These are phyloP conservation scores for Aureobasidium sp. DNA, from an alignment of 2,329 filamentous ascomycete species.

Conservation along the genomic window DNA sequence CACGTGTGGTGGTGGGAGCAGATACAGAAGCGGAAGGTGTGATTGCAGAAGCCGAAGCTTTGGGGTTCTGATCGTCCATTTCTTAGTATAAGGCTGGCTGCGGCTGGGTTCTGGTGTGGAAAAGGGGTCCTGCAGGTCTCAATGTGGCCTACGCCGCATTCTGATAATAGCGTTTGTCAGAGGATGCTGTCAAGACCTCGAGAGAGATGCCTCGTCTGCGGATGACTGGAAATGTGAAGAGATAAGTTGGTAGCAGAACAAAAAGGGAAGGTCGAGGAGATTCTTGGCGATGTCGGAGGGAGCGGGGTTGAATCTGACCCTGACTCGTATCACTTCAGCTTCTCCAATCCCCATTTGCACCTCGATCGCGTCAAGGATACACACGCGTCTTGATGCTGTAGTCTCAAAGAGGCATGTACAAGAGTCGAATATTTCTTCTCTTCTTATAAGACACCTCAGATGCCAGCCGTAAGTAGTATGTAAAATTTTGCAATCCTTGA, in stretches of 20 bases:
- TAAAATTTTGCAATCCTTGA: not conserved
- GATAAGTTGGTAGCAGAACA: not conserved
- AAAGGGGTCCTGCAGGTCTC: not conserved
- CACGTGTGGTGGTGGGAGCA: not conserved
- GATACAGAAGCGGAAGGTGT: not conserved
- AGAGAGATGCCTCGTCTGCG: not conserved
- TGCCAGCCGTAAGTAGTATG: not conserved
- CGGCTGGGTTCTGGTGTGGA: not conserved
- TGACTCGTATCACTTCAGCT: not conserved
- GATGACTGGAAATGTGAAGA: not conserved
- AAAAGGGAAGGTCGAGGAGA: conserved; percentile 12
- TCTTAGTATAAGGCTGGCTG: not conserved
- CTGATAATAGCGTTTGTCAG: not conserved
- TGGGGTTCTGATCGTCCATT: not conserved
- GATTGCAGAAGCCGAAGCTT: not conserved
- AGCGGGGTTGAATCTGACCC: not conserved
- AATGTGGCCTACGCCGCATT: conserved; percentile 10
- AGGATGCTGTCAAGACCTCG: not conserved
- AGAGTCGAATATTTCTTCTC: not conserved
- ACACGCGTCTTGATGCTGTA: not conserved
- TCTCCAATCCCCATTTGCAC: not conserved
- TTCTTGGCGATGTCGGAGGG: conserved; percentile 1
- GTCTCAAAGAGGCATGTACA: not conserved
- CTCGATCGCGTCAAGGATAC: not conserved
- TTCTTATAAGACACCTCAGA: not conserved